Conservation (phyloP, 176 grass and related monocot species). For the Cocos nucifera region DNA sequence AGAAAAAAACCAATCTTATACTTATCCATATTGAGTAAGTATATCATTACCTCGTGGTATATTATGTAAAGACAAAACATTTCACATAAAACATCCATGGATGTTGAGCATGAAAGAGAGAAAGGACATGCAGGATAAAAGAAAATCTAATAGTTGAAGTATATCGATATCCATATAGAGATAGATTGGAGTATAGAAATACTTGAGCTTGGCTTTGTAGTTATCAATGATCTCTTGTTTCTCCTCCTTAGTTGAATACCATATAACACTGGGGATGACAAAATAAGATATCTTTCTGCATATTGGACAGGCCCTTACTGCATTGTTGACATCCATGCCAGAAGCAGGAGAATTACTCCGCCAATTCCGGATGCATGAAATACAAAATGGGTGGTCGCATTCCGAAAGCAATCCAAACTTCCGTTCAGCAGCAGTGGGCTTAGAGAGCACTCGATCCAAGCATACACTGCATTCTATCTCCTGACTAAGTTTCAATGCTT, state of each 20-base stretch:
- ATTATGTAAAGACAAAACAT: too few relatives aligned
- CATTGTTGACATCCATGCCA: constrained; percentile 68
- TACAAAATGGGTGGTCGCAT: constrained; percentile 86
- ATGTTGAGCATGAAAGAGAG: too few relatives aligned
- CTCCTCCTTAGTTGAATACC: constrained; percentile 79
- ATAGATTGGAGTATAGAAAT: constrained; percentile 7
- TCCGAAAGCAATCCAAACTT: constrained; percentile 84
- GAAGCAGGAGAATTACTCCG: constrained; percentile 65
- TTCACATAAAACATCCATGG: too few relatives aligned
- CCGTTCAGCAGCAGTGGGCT: constrained; percentile 55
- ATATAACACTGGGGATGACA: constrained; percentile 67
- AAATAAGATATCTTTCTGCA: constrained; percentile 67
- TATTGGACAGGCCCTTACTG: constrained; percentile 77
- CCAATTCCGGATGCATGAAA: constrained; percentile 90
- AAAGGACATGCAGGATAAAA: background rate
- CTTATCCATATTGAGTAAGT: too few relatives aligned
- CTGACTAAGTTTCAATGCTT: constrained; percentile 64
- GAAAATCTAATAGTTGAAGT: constrained; percentile 8
- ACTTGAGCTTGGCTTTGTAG: constrained; percentile 90
- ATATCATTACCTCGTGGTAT: too few relatives aligned
- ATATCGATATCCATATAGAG: background rate
- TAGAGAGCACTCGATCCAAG: constrained; percentile 71
- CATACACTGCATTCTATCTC: constrained; percentile 86
- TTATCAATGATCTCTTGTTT: constrained; percentile 71
- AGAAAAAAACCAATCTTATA: too few relatives aligned